Conservation (phyloP, 1,284 basidiomycete species). For the Heliocybe sulcata region DNA sequence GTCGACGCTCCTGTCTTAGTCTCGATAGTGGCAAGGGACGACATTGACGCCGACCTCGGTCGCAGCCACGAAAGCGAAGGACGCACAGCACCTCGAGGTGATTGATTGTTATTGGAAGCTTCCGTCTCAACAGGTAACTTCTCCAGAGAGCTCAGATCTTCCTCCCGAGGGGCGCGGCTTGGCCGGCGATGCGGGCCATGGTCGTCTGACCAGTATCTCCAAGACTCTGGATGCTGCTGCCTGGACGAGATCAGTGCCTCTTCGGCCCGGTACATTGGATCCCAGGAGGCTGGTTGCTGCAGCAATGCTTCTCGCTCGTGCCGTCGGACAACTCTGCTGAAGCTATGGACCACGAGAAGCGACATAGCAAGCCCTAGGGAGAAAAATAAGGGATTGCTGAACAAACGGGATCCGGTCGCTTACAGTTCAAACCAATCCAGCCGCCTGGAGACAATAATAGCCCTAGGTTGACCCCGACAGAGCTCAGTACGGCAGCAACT, state of each 20-base stretch:
- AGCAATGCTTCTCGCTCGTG: constrained; percentile 54
- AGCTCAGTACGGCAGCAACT: constrained; percentile 39
- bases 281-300: constrained; percentile 39
- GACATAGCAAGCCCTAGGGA: constrained; percentile 50
- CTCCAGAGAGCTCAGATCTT: not conserved
- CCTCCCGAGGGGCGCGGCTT: not conserved
- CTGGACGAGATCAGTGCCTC: not conserved
- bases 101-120: not conserved
- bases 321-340: constrained; percentile 51
- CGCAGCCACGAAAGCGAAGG: not conserved
- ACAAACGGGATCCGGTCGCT: constrained; percentile 14
- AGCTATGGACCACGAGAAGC: constrained; percentile 51
- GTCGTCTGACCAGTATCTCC: not conserved
- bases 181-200: not conserved
- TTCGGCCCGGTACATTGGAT: constrained; percentile 15
- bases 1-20: not conserved
- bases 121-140: not conserved
- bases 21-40: not conserved
- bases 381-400: not conserved
- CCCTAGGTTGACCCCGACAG: constrained; percentile 41
- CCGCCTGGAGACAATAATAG: constrained; percentile 35
- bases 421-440: constrained; percentile 55
- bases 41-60: not conserved
- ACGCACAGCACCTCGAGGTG: not conserved
- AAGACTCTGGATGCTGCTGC: not conserved